These are phyloP conservation scores for Acer saccharum DNA, from an alignment of 345 rosid species.

Conservation along the genomic window DNA sequence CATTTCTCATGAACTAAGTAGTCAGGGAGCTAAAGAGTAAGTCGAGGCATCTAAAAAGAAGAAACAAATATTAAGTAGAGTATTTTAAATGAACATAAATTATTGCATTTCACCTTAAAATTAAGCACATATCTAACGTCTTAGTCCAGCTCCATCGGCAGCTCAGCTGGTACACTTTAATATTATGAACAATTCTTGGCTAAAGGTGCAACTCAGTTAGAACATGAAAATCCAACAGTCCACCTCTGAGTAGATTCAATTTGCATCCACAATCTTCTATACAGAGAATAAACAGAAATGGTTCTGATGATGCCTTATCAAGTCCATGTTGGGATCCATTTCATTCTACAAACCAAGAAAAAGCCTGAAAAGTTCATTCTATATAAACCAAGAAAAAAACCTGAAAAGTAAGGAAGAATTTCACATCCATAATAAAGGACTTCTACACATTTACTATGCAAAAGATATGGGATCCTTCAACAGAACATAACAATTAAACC, in stretches of 20 bases:
- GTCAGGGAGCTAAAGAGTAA: background rate
- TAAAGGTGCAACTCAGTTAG: background rate
- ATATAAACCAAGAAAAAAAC: background rate
- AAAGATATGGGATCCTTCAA: background rate
- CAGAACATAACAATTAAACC: background rate
- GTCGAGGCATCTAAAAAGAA: background rate
- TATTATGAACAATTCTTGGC: background rate
- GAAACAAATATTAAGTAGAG: background rate
- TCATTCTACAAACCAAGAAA: constrained; percentile 1
- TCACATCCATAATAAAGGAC: background rate
- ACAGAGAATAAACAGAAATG: background rate
- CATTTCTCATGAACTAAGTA: background rate
- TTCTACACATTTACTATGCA: background rate
- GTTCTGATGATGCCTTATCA: background rate
- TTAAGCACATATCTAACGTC: background rate
- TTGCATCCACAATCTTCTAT: constrained; percentile 2
- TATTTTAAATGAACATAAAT: background rate
- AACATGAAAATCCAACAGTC: background rate
- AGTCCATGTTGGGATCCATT: background rate
- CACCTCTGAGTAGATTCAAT: background rate
- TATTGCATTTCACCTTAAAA: background rate
- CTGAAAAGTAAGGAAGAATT: background rate
- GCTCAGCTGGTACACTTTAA: background rate
- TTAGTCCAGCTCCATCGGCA: background rate
- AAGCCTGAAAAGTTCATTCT: background rate